These are phyloP conservation scores for Suhomyces kilbournensis DNA, from an alignment of 805 yeast species.

Conservation along the genomic window DNA sequence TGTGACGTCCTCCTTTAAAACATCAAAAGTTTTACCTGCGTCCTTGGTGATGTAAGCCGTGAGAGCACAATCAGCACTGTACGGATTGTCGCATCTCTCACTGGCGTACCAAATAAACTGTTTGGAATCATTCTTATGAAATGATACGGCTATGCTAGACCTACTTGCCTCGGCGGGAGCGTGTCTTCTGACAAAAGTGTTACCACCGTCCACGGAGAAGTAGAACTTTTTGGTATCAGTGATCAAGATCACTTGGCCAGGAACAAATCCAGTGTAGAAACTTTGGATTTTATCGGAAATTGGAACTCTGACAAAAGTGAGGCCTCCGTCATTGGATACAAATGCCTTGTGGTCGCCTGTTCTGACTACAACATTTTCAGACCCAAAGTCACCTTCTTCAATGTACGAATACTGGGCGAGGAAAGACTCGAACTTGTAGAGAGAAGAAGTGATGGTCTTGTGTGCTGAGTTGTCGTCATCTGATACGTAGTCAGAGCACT, in stretches of 20 bases:
- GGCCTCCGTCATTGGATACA: conserved; percentile 73
- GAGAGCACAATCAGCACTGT: conserved; percentile 48
- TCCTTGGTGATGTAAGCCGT: conserved; percentile 63
- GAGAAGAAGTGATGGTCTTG: conserved; percentile 32
- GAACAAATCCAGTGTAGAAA: conserved; percentile 59
- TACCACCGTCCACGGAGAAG: conserved; percentile 68
- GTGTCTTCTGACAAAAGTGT: conserved; percentile 42
- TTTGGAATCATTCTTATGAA: conserved; percentile 55
- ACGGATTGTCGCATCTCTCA: conserved; percentile 49
- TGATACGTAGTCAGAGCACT: conserved; percentile 30
- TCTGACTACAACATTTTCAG: conserved; percentile 53
- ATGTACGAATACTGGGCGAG: conserved; percentile 59
- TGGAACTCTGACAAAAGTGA: conserved; percentile 41
- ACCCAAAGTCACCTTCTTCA: conserved; percentile 42
- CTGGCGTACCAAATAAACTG: conserved; percentile 71
- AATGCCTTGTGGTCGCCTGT: conserved; percentile 52
- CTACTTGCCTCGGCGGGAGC: conserved; percentile 51
- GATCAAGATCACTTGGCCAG: conserved; percentile 54
- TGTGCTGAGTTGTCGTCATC: conserved; percentile 8
- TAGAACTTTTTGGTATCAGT: conserved; percentile 51
- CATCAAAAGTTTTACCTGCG: conserved; percentile 61
- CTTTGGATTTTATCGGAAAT: conserved; percentile 44
- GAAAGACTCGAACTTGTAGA: conserved; percentile 48
- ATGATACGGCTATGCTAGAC: conserved; percentile 46
- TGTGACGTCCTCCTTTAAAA: conserved; percentile 50